Conservation (phyloP, 345 rosid genomes). For the Acer campestre region DNA sequence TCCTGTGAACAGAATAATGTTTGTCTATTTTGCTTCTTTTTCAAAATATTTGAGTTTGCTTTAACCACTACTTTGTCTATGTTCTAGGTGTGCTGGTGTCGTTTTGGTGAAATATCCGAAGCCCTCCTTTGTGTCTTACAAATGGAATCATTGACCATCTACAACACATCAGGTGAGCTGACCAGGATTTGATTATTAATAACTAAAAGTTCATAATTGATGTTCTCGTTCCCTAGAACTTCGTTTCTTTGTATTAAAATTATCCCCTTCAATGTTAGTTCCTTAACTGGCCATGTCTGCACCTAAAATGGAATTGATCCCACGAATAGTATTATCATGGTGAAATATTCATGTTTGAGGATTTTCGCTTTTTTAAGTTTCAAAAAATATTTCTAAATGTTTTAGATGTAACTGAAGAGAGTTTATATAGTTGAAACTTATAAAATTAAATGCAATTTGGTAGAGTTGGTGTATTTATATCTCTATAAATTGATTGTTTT, state of each 20-base stretch:
- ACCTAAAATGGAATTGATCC: background rate
- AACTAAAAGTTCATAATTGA: background rate
- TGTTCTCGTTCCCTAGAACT: background rate
- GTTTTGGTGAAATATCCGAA: conserved; percentile 56
- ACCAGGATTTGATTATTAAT: background rate
- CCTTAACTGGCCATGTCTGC: background rate
- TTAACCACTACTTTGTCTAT: conserved; percentile 18
- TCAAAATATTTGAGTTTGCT: conserved; percentile 2
- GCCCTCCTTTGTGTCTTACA: conserved; percentile 80
- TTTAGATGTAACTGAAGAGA: background rate
- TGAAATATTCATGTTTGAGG: background rate
- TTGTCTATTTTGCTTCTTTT: background rate
- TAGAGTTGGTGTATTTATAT: background rate
- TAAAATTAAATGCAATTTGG: background rate
- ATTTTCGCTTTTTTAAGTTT: background rate
- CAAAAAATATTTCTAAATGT: background rate
- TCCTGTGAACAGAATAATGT: background rate
- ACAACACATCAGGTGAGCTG: conserved; percentile 72
- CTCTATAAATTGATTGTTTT: background rate
- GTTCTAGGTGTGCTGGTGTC: conserved; percentile 90
- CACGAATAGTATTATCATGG: background rate
- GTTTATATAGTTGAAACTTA: background rate
- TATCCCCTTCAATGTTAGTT: background rate
- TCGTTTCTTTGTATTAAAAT: background rate
- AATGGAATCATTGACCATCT: conserved; percentile 64